Base-by-base conservation (phyloP, 2,329 filamentous ascomycete species). In the Epichloe hybrida region DNA sequence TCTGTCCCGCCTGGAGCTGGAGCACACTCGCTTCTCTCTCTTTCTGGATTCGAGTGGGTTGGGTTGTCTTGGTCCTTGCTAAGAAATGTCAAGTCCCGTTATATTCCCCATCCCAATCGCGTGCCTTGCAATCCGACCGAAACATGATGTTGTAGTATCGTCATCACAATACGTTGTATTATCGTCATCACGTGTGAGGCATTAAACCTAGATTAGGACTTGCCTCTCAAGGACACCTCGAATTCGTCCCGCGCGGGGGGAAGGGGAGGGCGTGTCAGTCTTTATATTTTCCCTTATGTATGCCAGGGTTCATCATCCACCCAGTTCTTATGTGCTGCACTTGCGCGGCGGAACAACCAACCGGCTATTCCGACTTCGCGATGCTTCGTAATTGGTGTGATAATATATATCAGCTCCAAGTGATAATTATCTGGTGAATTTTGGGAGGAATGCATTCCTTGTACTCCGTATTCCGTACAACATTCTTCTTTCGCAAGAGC, bases 181-280 rank as follows among this genome's bases (percentile, higher is more conserved):
- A 38, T 47, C 23, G 23, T 43, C 21, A 34, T 50, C 41, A 46
- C 50, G 42, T 52, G 42, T 46, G 46, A 52, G 51, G 51, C 47
- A 50, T 52, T 52, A 42, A 43, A 20, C 21, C 21, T 4, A n/a
- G 17, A 27, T 13, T 42, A 3, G 8, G 17, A 27, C 7, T 42
- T 12, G 13, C n/a, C 9, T 42, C 5, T 5, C 4, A 15, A 31
- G 27, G 27, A 31, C 27, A 31, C 9, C 27, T 31, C 9, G 27
- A 9, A 31, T 7, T 31, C 27, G 27, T 27, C 27, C 27, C 27
- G 27, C 7, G 27, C 2, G 27, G 27, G 27, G 27, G 8, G 1
- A 4, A 4, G 17, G 17, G 17, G 6, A 8, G 27, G 27, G 27
- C 27, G 27, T 31, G 27, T 31, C 27, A 31, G 27, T 9, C 27